Evolutionary conservation across 2,329 filamentous ascomycete species (phyloP), one percentile per base, ranked within the genome.

Genomic region (Calonectria montana): DNA sequence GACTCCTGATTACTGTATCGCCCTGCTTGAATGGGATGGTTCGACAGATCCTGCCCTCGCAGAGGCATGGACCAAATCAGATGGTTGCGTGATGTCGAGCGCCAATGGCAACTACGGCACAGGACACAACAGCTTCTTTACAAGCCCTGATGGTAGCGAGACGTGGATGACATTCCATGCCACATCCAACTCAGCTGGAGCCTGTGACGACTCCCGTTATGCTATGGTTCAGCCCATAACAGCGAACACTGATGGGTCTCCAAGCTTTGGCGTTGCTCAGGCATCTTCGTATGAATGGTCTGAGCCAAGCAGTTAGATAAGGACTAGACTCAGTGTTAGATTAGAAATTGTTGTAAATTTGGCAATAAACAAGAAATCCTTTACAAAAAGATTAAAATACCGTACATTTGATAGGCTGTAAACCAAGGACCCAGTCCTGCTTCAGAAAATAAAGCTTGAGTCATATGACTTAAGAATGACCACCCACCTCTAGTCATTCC

Each of bases 71-170:
- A 84, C 79, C 4, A 91, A 91, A 83, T 85, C 82, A 3, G 77
- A 80, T 18, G 87, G 88, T 0, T 88, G 87, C 10, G 82, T 88
- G 2, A 85, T 91, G 43, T 86, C 83, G 23, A 86, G 84, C 53
- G 88, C 86, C 2, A 90, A 90, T 70, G 88, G 88, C 3, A 89
- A 90, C 77, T 90, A 88, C 62, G 88, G 89, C 16, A 87, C 88
- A 0, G 89, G 88, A 0, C 88, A 90, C 72, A 90, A 90, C 74
- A 88, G 87, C 3, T 91, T 91, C 83, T 91, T 91, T 81, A 82
- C 80, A 31, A 90, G 87, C 73, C 88, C 89, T 0, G 88, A 91
- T 72, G 87, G 84, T 3, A 86, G 15, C 2, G 31, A 91, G 79
- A 87, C 85, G 3, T 91, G 86, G 86, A 89, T 88, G 64, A 86